Evolutionary conservation across 306 rosid genomes (phyloP).

Genomic region (Gastrolobium bilobum): DNA sequence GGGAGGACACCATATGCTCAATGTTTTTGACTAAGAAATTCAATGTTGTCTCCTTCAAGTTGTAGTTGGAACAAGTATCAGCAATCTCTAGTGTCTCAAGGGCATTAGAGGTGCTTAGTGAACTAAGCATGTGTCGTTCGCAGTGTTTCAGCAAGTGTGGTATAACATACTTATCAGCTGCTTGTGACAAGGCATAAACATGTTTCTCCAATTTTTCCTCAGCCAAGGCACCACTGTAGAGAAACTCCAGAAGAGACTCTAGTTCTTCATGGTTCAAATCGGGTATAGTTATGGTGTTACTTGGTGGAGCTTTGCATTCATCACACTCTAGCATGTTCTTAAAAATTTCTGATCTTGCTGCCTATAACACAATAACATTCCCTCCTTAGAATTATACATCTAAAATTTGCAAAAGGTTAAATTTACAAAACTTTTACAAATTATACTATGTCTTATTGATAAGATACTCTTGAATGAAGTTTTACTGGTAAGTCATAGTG

Average conservation of each 20-base stretch:
- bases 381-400: background rate
- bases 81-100: constrained; percentile 74
- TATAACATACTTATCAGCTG: constrained; percentile 85
- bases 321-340: constrained; percentile 78
- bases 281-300: constrained; percentile 56
- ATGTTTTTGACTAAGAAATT: constrained; percentile 67
- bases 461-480: too few relatives aligned
- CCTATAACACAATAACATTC: constrained; percentile 53
- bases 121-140: constrained; percentile 61
- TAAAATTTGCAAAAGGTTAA: too few relatives aligned
- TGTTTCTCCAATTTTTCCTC: constrained; percentile 67
- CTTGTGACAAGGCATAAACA: constrained; percentile 65
- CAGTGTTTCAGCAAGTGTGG: constrained; percentile 68
- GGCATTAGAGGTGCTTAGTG: constrained; percentile 61
- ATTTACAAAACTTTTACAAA: too few relatives aligned
- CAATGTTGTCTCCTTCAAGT: constrained; percentile 66
- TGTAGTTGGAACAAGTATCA: constrained; percentile 62
- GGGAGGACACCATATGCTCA: constrained; percentile 57
- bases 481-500: too few relatives aligned
- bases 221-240: constrained; percentile 67
- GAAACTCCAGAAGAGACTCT: constrained; percentile 71
- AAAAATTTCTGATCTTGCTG: constrained; percentile 80
- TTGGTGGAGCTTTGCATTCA: constrained; percentile 70
- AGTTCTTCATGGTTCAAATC: constrained; percentile 74
- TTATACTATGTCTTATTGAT: too few relatives aligned